Evolutionary conservation across 441 rosid genomes (phyloP), one percentile per base, ranked within the genome.

Genomic region (Gossypium schwendimanii): DNA sequence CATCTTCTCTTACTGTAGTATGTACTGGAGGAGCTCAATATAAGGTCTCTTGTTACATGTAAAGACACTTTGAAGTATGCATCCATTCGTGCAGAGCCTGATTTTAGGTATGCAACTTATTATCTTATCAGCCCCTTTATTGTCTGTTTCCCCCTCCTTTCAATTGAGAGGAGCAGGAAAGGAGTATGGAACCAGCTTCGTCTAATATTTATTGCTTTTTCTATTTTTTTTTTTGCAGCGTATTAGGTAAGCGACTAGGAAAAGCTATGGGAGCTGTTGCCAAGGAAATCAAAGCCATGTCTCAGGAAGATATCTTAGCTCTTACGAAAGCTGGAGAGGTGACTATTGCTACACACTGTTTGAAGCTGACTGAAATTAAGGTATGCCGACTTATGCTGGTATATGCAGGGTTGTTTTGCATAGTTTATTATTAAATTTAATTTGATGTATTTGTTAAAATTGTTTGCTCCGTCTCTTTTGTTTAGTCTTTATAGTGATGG

Each of bases 191-290:
- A 53, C 62, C 21, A 11, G 3, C 41, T 69, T 36, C 57, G 17
- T 72, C 69, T 78, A 72, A 73, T 75, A 49, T 45, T 60, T 10
- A 28, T 28, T 72, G 31, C 71, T 61, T 18, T 3, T 50, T 31
- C 14, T 61, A 28, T 72, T 18, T 63, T 23, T 73, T 23, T 36
- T 71, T 57, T 73, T 68, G 41, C 59, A 96, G 99, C 28, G 81
- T 80, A 78, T 76, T 96, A 75, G 99, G 99, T 44, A 96, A 93
- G 84, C 89, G 96, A 74, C 94, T 96, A 67, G 99, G 99, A 64
- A 93, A 88, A 83, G 89, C 91, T 52, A 96, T 93, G 98, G 96
- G 93, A 61, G 79, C 80, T 67, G 94, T 96, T 82, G 89, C 92
- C 39, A 88, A 86, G 80, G 88, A 85, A 87, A 91, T 96, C 66